A percentile compares a stretch with the other conserved stretches of the same genome.
These are phyloP conservation scores for Oleoguttula mirabilis DNA, from an alignment of 495 filamentous ascomycete species.

Conservation along the genomic window DNA sequence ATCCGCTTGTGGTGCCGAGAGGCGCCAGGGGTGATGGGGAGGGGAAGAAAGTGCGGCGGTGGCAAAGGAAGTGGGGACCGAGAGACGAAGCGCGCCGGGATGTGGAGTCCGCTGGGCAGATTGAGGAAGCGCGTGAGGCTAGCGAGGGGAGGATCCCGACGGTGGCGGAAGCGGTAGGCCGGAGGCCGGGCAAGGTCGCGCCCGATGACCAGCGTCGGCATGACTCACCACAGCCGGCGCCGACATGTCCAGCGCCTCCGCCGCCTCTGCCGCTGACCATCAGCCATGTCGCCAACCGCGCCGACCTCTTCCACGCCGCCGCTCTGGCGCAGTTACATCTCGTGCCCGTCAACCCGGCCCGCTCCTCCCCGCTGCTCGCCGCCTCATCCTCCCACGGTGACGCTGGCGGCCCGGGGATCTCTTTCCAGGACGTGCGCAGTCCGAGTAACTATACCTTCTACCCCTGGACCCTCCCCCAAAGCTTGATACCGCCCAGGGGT, in stretches of 20 bases:
- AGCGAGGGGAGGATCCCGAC: too few species aligned
- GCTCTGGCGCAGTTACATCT: slow-evolving; percentile 71
- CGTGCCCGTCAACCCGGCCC: slow-evolving; percentile 45
- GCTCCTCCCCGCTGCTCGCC: slow-evolving; percentile 43
- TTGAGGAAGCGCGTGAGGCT: neutral
- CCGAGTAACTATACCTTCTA: slow-evolving; percentile 74
- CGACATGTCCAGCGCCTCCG: slow-evolving; percentile 50
- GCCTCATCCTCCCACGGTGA: slow-evolving; percentile 28
- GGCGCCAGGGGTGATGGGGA: neutral
- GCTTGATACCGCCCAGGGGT: slow-evolving; percentile 61
- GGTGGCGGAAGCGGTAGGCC: neutral
- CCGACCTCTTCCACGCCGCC: slow-evolving; percentile 86
- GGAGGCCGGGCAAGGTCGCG: neutral
- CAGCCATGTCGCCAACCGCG: slow-evolving; percentile 68
- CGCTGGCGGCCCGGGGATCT: slow-evolving; percentile 45
- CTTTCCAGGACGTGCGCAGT: slow-evolving; percentile 45
- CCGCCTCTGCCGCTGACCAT: slow-evolving; percentile 48
- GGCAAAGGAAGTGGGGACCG: too few species aligned
- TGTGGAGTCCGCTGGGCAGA: neutral
- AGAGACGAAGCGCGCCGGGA: neutral
- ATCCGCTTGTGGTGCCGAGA: slow-evolving; percentile 75
- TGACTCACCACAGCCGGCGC: too few species aligned
- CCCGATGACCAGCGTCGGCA: neutral
- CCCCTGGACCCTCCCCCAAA: slow-evolving; percentile 77
- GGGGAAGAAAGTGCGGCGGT: neutral